Base-by-base conservation (phyloP, 108 stramenopile genomes). In the Epithemia pelagica region DNA sequence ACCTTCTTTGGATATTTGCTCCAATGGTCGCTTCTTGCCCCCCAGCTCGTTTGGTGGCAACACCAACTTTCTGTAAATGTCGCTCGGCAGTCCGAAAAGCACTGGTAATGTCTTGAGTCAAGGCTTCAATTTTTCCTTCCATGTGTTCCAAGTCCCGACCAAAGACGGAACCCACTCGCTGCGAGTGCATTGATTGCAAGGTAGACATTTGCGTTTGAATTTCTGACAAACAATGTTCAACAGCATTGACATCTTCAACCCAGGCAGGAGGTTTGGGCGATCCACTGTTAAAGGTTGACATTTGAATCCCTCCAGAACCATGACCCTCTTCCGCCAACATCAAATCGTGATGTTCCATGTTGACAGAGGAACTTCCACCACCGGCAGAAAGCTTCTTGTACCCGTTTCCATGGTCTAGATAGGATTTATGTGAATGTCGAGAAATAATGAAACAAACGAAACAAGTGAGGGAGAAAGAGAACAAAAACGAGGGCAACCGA, bases 11-110 rank as follows among this genome's bases (percentile, higher is more conserved):
- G 0, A 94, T 82, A 73, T 94, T 94, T 63, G 92, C 87, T 21
- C 92, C 92, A 55, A 94, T 82, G 0, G 83, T 75, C 0, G 92
- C 87, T 63, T 91, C 92, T 58, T 94, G 88, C 32, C 90, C 92
- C 19, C 90, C 92, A 21, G 87, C 89, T 1, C 77, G 75, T 18
- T 75, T 74, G 0, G 92, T 94, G 19, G 82, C 85, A n/a, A 85
- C 65, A 0, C 92, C 92, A 28, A 94, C 92, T 53, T 77, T 81
- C 68, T 89, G 78, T 30, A 95, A 66, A 24, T 71, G 69, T 8
- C 85, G 79, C 71, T 98, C 96, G 28, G 96, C 98, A 52, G 78
- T 72, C 31, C 96, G 89, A 75, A 98, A 97, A 22, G 77, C 68
- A 69, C 89, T 82, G 15, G 94, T 94, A 22, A 97, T 80, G 46